Evolutionary conservation across 495 filamentous ascomycete species (phyloP).

Genomic region (Schizothecium vesticola): DNA sequence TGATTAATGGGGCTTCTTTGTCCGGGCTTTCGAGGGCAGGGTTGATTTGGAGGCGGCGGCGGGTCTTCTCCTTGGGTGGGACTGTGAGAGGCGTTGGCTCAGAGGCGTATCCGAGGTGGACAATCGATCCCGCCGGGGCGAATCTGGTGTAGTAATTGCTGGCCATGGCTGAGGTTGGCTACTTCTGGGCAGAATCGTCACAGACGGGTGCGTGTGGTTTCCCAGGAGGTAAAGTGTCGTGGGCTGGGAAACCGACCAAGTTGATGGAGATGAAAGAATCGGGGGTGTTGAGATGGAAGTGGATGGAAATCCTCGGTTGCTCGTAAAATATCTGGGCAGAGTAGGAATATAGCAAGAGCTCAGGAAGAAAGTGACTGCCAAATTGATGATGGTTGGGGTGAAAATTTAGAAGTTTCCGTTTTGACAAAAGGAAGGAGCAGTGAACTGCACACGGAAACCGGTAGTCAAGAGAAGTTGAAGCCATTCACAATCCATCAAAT

Average conservation of each 20-base stretch:
- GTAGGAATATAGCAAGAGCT: too few relatives aligned
- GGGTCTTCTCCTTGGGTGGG: neutral
- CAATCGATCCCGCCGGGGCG: neutral
- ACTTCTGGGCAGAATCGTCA: neutral
- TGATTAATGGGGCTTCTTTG: neutral
- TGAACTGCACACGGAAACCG: neutral
- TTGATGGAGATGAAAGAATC: neutral
- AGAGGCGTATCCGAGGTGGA: neutral
- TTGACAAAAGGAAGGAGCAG: neutral
- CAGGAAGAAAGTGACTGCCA: too few relatives aligned
- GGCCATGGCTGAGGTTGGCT: neutral
- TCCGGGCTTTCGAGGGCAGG: neutral
- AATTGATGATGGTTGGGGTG: too few relatives aligned
- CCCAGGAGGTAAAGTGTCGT: neutral
- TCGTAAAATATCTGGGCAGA: neutral
- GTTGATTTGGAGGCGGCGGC: neutral
- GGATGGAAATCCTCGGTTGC: neutral
- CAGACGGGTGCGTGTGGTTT: neutral
- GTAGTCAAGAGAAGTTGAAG: neutral
- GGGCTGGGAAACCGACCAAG: neutral
- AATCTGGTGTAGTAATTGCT: neutral
- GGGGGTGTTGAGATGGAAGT: neutral
- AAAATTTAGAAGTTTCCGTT: too few relatives aligned
- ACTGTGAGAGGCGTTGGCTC: neutral
- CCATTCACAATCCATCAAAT: neutral